A percentile compares a stretch with the other conserved stretches of the same genome.
Conservation (phyloP, 176 grass and related monocot genomes). For the Urochloa ruziziensis region DNA sequence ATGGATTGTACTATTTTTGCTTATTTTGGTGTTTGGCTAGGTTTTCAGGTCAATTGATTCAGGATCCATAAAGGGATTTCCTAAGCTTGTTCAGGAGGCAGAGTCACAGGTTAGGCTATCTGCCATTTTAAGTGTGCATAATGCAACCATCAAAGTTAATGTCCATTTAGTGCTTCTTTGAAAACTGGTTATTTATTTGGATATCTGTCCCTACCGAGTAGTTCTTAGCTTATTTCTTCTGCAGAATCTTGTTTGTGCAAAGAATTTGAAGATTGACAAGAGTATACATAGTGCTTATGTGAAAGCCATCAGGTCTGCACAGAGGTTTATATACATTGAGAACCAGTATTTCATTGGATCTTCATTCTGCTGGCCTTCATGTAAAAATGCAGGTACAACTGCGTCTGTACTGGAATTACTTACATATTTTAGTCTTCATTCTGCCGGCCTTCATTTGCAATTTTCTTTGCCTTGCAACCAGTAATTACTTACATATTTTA, state of each 20-base stretch:
- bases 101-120: constrained; percentile 54
- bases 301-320: constrained; percentile 83
- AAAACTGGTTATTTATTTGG: not conserved
- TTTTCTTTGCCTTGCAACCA: not conserved
- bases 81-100: constrained; percentile 68
- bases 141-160: not conserved
- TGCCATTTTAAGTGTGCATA: not conserved
- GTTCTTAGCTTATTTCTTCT: constrained; percentile 22
- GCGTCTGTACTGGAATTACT: not conserved
- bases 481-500: not conserved
- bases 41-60: constrained; percentile 95
- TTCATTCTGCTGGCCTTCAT: constrained; percentile 78
- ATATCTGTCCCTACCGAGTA: not conserved
- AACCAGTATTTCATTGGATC: constrained; percentile 98
- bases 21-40: constrained; percentile 28
- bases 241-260: constrained; percentile 85
- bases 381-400: constrained; percentile 70
- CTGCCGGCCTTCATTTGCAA: constrained; percentile 50
- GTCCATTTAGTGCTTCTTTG: not conserved
- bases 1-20: constrained; percentile 4
- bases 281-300: constrained; percentile 94
- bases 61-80: constrained; percentile 82
- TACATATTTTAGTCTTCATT: constrained; percentile 35
- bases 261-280: constrained; percentile 85
- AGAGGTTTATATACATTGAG: constrained; percentile 92